These are phyloP conservation scores for Chaetomium cochliodes DNA, from an alignment of 495 filamentous ascomycete species.

Conservation along the genomic window DNA sequence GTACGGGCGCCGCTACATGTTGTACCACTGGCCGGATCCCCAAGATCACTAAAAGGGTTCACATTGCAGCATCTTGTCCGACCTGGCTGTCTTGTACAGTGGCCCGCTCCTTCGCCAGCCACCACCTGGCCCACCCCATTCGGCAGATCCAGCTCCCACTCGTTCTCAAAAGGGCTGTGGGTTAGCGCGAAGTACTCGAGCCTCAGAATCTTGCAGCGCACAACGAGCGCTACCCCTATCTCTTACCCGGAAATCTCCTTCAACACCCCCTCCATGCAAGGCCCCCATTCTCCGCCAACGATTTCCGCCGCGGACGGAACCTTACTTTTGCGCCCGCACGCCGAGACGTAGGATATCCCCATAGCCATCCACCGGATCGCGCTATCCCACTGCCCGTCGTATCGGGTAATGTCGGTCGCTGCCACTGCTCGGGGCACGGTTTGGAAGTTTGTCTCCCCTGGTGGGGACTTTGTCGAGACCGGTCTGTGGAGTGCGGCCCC, in stretches of 20 bases:
- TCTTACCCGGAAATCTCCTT: neutral
- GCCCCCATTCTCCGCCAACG: neutral
- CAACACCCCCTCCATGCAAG: neutral
- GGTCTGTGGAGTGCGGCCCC: slow-evolving; percentile 22
- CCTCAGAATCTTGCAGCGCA: neutral
- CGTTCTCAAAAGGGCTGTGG: slow-evolving; percentile 25
- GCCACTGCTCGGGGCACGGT: slow-evolving; percentile 30
- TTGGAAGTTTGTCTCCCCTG: slow-evolving; percentile 30
- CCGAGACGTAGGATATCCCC: slow-evolving; percentile 2
- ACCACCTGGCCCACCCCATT: slow-evolving; percentile 20
- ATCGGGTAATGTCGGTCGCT: slow-evolving; percentile 37
- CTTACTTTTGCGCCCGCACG: neutral
- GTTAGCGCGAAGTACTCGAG: slow-evolving; percentile 5
- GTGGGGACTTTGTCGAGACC: slow-evolving; percentile 25
- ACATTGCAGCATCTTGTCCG: slow-evolving; percentile 50
- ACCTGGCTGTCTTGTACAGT: slow-evolving; percentile 31
- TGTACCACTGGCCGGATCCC: slow-evolving; percentile 42
- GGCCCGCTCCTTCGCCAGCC: slow-evolving; percentile 18
- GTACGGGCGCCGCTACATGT: slow-evolving; percentile 47
- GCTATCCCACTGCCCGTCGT: slow-evolving; percentile 14
- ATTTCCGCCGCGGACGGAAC: slow-evolving; percentile 6
- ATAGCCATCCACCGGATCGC: slow-evolving; percentile 17
- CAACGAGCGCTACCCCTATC: neutral
- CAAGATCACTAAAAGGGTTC: slow-evolving; percentile 44
- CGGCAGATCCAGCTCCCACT: slow-evolving; percentile 24